A percentile compares a stretch with the other conserved stretches of the same genome.
These are phyloP conservation scores for Phytopythium chamaehyphon DNA, from an alignment of 352 stramenopile genomes.

Conservation along the genomic window DNA sequence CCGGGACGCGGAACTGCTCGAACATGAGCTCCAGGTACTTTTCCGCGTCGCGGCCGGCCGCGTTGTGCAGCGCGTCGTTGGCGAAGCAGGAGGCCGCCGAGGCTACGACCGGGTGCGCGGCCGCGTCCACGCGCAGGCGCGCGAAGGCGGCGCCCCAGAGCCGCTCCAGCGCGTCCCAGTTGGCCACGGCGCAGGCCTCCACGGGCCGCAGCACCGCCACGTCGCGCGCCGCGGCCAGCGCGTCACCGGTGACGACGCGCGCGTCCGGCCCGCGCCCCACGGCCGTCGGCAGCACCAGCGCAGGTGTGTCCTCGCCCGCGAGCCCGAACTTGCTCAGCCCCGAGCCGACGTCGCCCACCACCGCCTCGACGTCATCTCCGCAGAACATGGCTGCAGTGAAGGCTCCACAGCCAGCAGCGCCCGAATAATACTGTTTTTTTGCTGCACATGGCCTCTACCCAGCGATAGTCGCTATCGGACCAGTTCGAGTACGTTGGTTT, in stretches of 20 bases:
- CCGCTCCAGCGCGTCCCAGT: conserved; percentile 87
- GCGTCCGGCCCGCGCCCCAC: conserved; percentile 29
- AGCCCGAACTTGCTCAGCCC: conserved; percentile 93
- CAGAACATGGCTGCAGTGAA: conserved; percentile 90
- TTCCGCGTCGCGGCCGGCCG: conserved; percentile 49
- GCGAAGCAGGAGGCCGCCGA: conserved; percentile 70
- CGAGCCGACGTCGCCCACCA: conserved; percentile 93
- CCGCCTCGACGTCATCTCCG: conserved; percentile 94
- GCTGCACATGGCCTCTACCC: too few relatives aligned
- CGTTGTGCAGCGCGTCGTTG: conserved; percentile 59
- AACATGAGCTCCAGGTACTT: conserved; percentile 92
- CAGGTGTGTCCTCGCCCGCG: conserved; percentile 92
- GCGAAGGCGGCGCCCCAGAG: conserved; percentile 79
- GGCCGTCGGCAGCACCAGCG: conserved; percentile 79
- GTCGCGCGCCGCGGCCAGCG: conserved; percentile 43
- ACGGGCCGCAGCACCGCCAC: conserved; percentile 57
- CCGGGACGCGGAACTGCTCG: conserved; percentile 86
- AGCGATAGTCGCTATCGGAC: too few relatives aligned
- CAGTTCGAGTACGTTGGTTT: too few relatives aligned
- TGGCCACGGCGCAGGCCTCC: conserved; percentile 48
- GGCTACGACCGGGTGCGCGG: conserved; percentile 75
- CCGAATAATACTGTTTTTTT: not conserved
- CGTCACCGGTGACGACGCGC: conserved; percentile 45
- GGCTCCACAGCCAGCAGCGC: not conserved
- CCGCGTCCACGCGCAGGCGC: conserved; percentile 57